Conservation (phyloP, 1,284 basidiomycete species). For the Apiotrichum mycotoxinovorans region DNA sequence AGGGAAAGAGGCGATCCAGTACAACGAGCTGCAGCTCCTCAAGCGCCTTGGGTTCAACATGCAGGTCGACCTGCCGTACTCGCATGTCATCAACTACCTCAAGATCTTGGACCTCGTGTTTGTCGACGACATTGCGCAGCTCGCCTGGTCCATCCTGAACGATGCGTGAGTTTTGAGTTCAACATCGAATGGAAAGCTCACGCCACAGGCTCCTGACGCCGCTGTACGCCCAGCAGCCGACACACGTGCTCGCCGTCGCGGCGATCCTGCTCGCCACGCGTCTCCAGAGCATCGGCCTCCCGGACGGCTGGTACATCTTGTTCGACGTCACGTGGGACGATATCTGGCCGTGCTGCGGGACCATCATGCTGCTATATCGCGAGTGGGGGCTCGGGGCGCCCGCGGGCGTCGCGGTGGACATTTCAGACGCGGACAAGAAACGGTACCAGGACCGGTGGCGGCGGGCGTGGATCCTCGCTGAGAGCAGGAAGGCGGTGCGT, state of each 20-base stretch:
- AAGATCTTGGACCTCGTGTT: conserved; percentile 73
- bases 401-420: conserved; percentile 48
- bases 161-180: conserved; percentile 65
- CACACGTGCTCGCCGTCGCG: conserved; percentile 82
- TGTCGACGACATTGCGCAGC: conserved; percentile 65
- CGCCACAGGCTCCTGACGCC: conserved; percentile 76
- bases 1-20: conserved; percentile 65
- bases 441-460: conserved; percentile 55
- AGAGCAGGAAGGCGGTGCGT: conserved; percentile 40
- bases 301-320: conserved; percentile 79
- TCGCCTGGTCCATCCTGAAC: conserved; percentile 85
- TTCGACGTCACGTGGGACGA: conserved; percentile 85
- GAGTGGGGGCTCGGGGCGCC: conserved; percentile 34
- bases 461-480: conserved; percentile 57
- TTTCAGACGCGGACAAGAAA: conserved; percentile 19
- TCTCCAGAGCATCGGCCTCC: conserved; percentile 66
- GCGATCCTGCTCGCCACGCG: conserved; percentile 73
- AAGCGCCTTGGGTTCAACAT: conserved; percentile 90
- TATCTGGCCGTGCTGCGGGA: conserved; percentile 72
- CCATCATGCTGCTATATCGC: conserved; percentile 67
- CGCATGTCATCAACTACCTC: conserved; percentile 91
- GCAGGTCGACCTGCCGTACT: conserved; percentile 85
- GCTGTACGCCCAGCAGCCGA: conserved; percentile 79
- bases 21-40: conserved; percentile 95
- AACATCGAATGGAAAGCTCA: background rate